Evolutionary conservation across 23 red algal genomes (phyloP).

Genomic region (Gracilaria domingensis): DNA sequence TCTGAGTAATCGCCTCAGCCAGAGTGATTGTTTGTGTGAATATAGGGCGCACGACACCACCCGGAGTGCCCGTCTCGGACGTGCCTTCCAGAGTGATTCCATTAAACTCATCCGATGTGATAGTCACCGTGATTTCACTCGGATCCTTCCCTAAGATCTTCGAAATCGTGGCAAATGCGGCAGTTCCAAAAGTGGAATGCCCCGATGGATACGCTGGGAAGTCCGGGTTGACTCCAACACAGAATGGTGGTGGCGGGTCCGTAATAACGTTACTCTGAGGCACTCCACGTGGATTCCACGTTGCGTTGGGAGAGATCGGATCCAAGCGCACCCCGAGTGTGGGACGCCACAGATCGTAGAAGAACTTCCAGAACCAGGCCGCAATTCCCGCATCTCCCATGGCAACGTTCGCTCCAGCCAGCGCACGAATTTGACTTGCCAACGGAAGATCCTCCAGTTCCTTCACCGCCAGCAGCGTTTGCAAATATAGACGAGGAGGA

Average conservation of each 20-base stretch:
- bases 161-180: constrained; percentile 18
- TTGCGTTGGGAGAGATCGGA: not conserved
- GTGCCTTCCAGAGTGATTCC: constrained; percentile 21
- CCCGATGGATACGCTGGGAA: constrained; percentile 47
- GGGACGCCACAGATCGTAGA: constrained; percentile 36
- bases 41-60: not conserved
- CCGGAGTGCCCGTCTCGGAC: not conserved
- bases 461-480: not conserved
- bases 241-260: constrained; percentile 6
- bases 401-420: constrained; percentile 16
- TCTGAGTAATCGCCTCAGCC: constrained; percentile 21
- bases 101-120: constrained; percentile 46
- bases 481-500: constrained; percentile 38
- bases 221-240: constrained; percentile 24
- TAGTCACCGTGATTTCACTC: not conserved
- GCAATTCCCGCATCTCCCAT: constrained; percentile 45
- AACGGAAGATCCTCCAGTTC: not conserved
- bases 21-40: constrained; percentile 27
- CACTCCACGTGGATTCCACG: constrained; percentile 20
- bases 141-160: not conserved
- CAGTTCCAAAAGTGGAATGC: constrained; percentile 20
- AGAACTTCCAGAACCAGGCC: constrained; percentile 53
- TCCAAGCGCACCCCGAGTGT: constrained; percentile 8
- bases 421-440: not conserved
- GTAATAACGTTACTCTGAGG: constrained; percentile 28